A percentile compares a stretch with the other conserved stretches of the same genome.
phyloP scores from a whole-genome alignment of 2,329 filamentous ascomycete genomes.

The Apiospora arundinis region DNA sequence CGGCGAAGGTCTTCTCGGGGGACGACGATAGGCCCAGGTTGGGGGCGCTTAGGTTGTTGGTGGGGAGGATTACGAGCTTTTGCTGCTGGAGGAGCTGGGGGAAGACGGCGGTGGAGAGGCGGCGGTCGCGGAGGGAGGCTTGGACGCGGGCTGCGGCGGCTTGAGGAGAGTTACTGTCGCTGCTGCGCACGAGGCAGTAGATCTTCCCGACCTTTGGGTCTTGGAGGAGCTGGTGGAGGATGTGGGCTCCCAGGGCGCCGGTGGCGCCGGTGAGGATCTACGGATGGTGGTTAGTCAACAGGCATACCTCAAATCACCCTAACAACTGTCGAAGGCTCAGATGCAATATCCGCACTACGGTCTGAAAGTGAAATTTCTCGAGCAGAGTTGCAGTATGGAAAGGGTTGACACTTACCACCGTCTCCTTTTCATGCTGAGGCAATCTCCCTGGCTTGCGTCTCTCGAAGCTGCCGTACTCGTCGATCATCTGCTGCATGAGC shows the following conservation, averaged over 20 bases:
- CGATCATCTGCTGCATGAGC: constrained; percentile 43
- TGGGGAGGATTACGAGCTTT: constrained; percentile 43
- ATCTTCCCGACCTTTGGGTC: constrained; percentile 42
- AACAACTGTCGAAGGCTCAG: no score
- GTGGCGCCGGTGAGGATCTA: constrained; percentile 50
- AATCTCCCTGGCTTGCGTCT: constrained; percentile 24
- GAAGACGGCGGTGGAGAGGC: constrained; percentile 23
- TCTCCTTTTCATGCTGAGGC: constrained; percentile 27
- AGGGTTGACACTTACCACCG: constrained; percentile 32
- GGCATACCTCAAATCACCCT: no score
- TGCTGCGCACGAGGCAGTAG: constrained; percentile 46
- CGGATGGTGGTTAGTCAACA: not conserved
- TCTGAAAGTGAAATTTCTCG: not conserved
- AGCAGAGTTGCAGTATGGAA: not conserved
- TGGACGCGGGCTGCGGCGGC: constrained; percentile 30
- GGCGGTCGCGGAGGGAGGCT: constrained; percentile 30
- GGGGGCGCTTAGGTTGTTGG: constrained; percentile 45
- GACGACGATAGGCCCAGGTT: constrained; percentile 45
- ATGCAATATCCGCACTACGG: no score
- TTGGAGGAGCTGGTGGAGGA: constrained; percentile 44
- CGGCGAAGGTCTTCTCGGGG: constrained; percentile 34
- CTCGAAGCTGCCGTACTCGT: constrained; percentile 52
- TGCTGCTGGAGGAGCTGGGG: constrained; percentile 28
- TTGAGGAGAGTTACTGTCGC: not conserved
- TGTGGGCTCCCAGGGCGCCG: constrained; percentile 49